Evolutionary conservation across 805 yeast species (phyloP).

Genomic region (Teunomyces kruisii): DNA sequence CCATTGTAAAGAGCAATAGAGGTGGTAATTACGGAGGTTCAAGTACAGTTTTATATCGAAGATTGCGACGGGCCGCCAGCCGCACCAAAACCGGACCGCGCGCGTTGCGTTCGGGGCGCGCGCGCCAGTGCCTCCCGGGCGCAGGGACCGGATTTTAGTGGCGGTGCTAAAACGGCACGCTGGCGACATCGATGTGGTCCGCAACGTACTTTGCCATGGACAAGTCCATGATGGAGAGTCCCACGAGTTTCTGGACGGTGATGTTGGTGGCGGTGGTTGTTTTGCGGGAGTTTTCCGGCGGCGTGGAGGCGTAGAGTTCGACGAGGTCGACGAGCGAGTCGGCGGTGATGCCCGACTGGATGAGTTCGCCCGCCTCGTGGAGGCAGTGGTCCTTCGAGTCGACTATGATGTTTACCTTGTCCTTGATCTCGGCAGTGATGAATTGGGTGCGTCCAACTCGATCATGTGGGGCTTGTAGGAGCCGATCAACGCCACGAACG

Average conservation of each 20-base stretch:
- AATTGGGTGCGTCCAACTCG: slow-evolving; percentile 53
- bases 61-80: too few species aligned
- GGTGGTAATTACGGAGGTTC: neutral
- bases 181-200: slow-evolving; percentile 11
- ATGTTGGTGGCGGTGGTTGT: slow-evolving; percentile 23
- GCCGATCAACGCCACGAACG: slow-evolving; percentile 60
- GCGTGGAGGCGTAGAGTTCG: slow-evolving; percentile 24
- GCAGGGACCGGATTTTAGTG: too few species aligned
- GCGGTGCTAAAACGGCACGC: slow-evolving; percentile 6
- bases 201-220: slow-evolving; percentile 48
- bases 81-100: too few species aligned
- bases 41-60: too few species aligned
- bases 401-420: slow-evolving; percentile 48
- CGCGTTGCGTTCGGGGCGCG: too few species aligned
- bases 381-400: slow-evolving; percentile 59
- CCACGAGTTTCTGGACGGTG: slow-evolving; percentile 56
- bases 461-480: slow-evolving; percentile 68
- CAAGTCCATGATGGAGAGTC: slow-evolving; percentile 65
- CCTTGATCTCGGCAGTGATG: slow-evolving; percentile 30
- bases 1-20: neutral
- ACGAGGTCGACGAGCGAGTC: slow-evolving; percentile 49
- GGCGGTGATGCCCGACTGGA: slow-evolving; percentile 40
- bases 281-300: neutral
- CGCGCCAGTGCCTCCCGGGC: too few species aligned
- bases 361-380: slow-evolving; percentile 65